Evolutionary conservation across 1,284 basidiomycete species (phyloP).

Genomic region (Pseudozyma flocculosa): DNA sequence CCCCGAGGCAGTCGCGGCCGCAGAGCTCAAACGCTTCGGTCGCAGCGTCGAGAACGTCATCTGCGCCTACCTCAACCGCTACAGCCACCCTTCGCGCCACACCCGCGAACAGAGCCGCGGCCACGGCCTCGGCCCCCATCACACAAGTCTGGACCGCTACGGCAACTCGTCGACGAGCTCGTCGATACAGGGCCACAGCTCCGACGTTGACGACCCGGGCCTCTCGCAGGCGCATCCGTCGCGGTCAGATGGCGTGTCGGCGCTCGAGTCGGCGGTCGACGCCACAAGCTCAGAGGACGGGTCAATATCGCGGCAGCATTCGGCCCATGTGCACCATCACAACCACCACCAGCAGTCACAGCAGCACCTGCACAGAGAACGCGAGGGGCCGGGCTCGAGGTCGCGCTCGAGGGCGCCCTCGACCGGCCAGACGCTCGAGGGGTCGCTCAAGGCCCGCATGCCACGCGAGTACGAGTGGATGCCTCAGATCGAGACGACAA

Average conservation of each 20-base stretch:
- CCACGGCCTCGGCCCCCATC: background rate
- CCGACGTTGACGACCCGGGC: too few relatives aligned
- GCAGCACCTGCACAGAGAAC: background rate
- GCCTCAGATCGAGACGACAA: constrained; percentile 19
- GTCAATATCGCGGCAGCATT: too few relatives aligned
- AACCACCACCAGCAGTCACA: background rate
- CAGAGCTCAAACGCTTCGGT: constrained; percentile 48
- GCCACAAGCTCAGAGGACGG: too few relatives aligned
- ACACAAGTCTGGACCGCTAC: too few relatives aligned
- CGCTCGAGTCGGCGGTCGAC: too few relatives aligned
- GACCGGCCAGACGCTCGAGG: constrained; percentile 10
- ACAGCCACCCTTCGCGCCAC: background rate
- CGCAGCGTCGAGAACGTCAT: constrained; percentile 50
- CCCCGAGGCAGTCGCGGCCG: constrained; percentile 39
- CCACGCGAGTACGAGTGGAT: constrained; percentile 44
- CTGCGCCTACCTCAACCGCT: constrained; percentile 52
- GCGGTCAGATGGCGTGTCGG: too few relatives aligned
- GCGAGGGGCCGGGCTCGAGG: constrained; percentile 16
- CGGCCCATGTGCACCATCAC: too few relatives aligned
- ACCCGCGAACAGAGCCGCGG: background rate
- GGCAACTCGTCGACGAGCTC: too few relatives aligned
- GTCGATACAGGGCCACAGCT: too few relatives aligned
- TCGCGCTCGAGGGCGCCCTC: constrained; percentile 27
- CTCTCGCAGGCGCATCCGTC: too few relatives aligned
- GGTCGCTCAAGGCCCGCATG: constrained; percentile 26